These are phyloP conservation scores for Colletotrichum coccodes DNA, from an alignment of 2,329 filamentous ascomycete genomes.

Conservation along the genomic window DNA sequence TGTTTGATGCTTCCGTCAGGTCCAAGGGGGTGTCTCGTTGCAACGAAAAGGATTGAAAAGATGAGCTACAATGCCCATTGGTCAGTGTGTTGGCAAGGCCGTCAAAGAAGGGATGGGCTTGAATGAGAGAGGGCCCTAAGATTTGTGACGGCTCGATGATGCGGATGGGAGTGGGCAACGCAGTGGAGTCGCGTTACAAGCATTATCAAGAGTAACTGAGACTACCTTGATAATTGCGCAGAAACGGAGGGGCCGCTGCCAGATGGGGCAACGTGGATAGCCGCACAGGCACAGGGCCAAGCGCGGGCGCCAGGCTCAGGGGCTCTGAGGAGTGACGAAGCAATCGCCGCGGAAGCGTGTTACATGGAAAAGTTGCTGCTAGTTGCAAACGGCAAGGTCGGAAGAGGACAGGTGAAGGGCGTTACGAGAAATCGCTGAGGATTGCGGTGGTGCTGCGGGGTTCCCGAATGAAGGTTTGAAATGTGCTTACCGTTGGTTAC, in stretches of 20 bases:
- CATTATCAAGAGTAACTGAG: slow-evolving; percentile 8
- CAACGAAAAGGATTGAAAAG: background rate
- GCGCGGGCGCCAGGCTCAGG: background rate
- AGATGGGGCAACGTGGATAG: slow-evolving; percentile 18
- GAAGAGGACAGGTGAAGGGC: background rate
- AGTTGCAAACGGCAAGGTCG: slow-evolving; percentile 11
- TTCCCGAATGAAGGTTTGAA: slow-evolving; percentile 4
- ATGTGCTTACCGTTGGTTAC: slow-evolving; percentile 5
- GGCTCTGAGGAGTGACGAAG: background rate
- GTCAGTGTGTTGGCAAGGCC: slow-evolving; percentile 7
- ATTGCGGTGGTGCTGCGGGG: background rate
- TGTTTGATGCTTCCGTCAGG: background rate
- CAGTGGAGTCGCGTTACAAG: slow-evolving; percentile 10
- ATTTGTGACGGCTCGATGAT: slow-evolving; percentile 21
- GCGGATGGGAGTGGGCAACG: background rate
- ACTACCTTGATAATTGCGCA: slow-evolving; percentile 12
- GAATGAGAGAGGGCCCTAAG: background rate
- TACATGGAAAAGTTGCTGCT: background rate
- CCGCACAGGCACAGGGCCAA: slow-evolving; percentile 1
- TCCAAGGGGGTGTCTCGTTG: background rate
- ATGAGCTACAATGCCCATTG: slow-evolving; percentile 7
- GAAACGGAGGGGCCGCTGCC: slow-evolving; percentile 19
- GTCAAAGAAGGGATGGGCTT: background rate
- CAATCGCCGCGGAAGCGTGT: background rate
- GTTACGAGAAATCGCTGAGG: background rate